Base-by-base conservation (phyloP, 148 eudicot genomes). In the Linanthus parryae region DNA sequence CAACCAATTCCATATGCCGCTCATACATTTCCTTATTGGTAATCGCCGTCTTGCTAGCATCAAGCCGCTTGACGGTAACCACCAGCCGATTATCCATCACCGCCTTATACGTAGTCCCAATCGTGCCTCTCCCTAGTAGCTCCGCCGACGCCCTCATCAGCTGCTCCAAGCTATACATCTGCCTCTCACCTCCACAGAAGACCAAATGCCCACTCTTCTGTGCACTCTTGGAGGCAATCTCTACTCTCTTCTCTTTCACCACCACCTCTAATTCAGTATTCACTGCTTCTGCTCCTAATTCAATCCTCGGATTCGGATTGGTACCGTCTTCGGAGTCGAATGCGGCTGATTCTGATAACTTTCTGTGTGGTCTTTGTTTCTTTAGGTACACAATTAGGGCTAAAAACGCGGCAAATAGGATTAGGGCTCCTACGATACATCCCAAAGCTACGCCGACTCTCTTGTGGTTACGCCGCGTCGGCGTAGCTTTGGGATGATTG, bases 51-150 rank as follows among this genome's bases (percentile, higher is more conserved):
- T 54, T 74, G 18, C 23, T 50, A 2, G 59, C 58, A 44, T 81
- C 88, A 0, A 81, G 19, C 44, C 83, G 54, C 37, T 77, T 81
- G 22, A 81, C 88, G 36, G 76, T 69, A 1, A 81, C 88, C n/a
- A 77, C 74, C 72, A 77, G 38, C 50, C 71, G 73, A 49, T 74
- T 81, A 7, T 81, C 88, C 0, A 81, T 54, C 54, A 74, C 78
- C 2, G 81, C 88, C 71, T 81, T 81, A 35, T 81, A 77, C 0
- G 88, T 77, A n/a, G 71, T 73, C 66, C 81, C 88, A 18, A 81
- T 36, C 0, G 66, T 68, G 41, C 88, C 88, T 27, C 71, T 71
- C 22, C 88, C 88, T 2, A 81, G 21, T 38, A 81, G 17, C 70
- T 81, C 83, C 2, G 88, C 83, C 3, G 88, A 74, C 0, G 58